Base-by-base conservation (phyloP, 2,329 filamentous ascomycete genomes). In the Colletotrichum sojae region DNA sequence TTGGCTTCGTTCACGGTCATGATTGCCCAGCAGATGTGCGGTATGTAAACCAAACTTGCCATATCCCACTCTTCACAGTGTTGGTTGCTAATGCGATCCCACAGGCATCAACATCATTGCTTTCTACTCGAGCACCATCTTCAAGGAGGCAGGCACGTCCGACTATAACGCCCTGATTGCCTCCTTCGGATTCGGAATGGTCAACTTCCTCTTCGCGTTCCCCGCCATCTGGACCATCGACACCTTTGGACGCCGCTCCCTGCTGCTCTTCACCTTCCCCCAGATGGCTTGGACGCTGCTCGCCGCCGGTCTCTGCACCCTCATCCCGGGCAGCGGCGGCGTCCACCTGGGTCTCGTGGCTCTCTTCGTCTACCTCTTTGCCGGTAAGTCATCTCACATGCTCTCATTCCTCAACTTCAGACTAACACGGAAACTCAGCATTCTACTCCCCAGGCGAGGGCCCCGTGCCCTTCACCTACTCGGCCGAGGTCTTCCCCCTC, bases 1-100 rank as follows among this genome's bases (percentile, higher is more conserved):
- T 83, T 89, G 58, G 91, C 91, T 4, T 90, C 90, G 0, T 89
- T 87, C 71, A 88, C 87, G 1, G 90, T 93, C 71, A 93, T 94
- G 90, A 88, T 90, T 72, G 83, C 82, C 0, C 88, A 91, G 74
- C 89, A 91, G 75, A 85, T 90, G 81, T 89, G 87, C 70, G 88
- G 87, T 59, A 84, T 40, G 65, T 60, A 10, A 20, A 22, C 6
- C 5, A 3, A 16, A 25, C 39, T 8, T 36, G 9, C 2, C 1
- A 10, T 2, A 36, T 36, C 31, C 10, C 9, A 36, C 6, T 2
- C 31, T 9, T 10, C 8, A 36, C 8, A 36, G 31, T 1, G 9
- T 36, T 10, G 31, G 31, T 36, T 8, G 20, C 63, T 60, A 39
- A 66, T n/a, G 3, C 10, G 1, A 45, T 25, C 1, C 1, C 15